Conservation (phyloP, 2,329 filamentous ascomycete genomes). For the Trichoderma sp. region DNA sequence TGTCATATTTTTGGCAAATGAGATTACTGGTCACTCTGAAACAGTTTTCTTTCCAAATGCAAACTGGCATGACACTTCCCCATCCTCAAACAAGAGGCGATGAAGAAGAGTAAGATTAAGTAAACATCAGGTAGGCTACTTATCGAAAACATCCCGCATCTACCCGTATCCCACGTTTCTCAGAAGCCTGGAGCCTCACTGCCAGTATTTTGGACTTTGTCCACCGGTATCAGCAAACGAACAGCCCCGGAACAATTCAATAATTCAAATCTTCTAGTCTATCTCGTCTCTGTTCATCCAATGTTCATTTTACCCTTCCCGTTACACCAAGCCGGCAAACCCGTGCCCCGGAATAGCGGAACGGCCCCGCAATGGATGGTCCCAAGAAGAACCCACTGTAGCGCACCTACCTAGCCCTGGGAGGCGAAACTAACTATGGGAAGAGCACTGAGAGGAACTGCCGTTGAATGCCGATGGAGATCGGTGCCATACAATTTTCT, state of each 20-base stretch:
- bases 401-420: not conserved
- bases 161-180: not conserved
- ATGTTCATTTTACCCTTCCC: not conserved
- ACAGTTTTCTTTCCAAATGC: not conserved
- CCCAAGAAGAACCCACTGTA: conserved; percentile 16
- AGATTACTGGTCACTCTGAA: not conserved
- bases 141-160: conserved; percentile 6
- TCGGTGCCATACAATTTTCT: not conserved
- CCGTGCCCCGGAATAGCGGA: conserved; percentile 22
- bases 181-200: not conserved
- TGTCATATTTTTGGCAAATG: not conserved
- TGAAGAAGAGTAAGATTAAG: not conserved
- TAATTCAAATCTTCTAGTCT: not conserved
- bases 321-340: not conserved
- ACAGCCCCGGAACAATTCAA: not conserved
- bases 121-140: too few species aligned
- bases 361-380: conserved; percentile 24
- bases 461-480: conserved; percentile 6
- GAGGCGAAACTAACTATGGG: not conserved
- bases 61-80: not conserved
- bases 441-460: not conserved
- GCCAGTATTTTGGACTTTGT: not conserved
- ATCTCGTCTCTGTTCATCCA: not conserved
- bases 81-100: not conserved
- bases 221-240: not conserved